Evolutionary conservation across 2,329 filamentous ascomycete genomes (phyloP).

Genomic region (Colletotrichum tropicale): DNA sequence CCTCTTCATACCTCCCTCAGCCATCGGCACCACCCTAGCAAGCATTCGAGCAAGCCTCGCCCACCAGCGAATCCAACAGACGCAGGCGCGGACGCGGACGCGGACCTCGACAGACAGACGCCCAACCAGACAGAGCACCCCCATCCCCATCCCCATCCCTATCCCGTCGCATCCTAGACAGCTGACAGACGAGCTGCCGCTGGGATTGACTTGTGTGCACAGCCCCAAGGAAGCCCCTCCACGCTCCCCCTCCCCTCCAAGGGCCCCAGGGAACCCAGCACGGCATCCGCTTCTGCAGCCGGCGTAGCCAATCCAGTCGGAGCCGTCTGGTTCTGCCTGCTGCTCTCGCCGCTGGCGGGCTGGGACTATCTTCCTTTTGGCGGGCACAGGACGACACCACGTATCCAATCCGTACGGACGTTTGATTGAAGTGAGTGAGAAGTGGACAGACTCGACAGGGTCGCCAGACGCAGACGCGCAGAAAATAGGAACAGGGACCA

Average conservation of each 20-base stretch:
- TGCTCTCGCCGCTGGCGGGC: slow-evolving; percentile 1
- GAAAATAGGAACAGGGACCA: slow-evolving; percentile 19
- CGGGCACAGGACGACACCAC: background rate
- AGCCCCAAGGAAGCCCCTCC: slow-evolving; percentile 18
- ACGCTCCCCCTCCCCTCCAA: background rate
- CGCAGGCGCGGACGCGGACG: background rate
- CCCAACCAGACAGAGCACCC: background rate
- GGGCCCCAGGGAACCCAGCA: slow-evolving; percentile 5
- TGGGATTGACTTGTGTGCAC: slow-evolving; percentile 16
- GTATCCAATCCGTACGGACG: background rate
- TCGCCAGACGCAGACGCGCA: slow-evolving; percentile 1
- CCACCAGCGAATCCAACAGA: background rate
- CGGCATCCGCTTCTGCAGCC: slow-evolving; percentile 19
- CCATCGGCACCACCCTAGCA: slow-evolving; percentile 9
- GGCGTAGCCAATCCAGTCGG: slow-evolving; percentile 1
- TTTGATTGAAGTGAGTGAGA: slow-evolving; percentile 13
- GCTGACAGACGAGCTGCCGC: slow-evolving; percentile 2
- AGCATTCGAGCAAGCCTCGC: background rate
- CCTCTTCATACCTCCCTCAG: background rate
- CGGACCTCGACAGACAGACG: background rate
- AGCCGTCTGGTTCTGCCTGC: slow-evolving; percentile 10
- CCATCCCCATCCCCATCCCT: background rate
- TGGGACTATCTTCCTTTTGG: background rate
- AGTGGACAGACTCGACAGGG: slow-evolving; percentile 15
- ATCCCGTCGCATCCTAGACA: background rate